A percentile compares a stretch with the other conserved stretches of the same genome.
phyloP scores from a whole-genome alignment of 768 basidiomycete genomes.

The Xerocomellus amylosporus region DNA sequence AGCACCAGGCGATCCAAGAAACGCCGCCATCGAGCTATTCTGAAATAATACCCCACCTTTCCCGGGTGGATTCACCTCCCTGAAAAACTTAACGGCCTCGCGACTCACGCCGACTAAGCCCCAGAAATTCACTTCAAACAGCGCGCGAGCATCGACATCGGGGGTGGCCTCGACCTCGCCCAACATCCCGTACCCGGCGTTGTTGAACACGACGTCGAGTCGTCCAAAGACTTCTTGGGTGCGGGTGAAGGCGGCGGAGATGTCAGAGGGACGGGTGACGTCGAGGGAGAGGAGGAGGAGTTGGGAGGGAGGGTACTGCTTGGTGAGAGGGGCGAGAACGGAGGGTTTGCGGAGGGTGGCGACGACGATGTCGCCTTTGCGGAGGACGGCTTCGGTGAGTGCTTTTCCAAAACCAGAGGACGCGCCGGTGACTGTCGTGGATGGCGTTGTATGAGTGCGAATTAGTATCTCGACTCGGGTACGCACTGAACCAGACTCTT shows the following conservation, averaged over 20 bases:
- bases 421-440: constrained; percentile 24
- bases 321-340: constrained; percentile 23
- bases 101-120: constrained; percentile 17
- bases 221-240: constrained; percentile 34
- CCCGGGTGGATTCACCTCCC: constrained; percentile 27
- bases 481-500: constrained; percentile 7
- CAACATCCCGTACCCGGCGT: constrained; percentile 32
- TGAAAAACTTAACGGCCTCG: constrained; percentile 30
- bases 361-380: constrained; percentile 36
- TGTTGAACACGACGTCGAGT: constrained; percentile 44
- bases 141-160: constrained; percentile 25
- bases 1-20: neutral
- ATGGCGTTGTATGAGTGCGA: neutral
- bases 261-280: constrained; percentile 31
- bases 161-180: constrained; percentile 35
- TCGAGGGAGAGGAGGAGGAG: constrained; percentile 39
- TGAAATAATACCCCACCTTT: constrained; percentile 5
- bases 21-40: constrained; percentile 3
- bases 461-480: neutral
- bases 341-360: constrained; percentile 41
- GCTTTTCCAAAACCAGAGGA: constrained; percentile 36
- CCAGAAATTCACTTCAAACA: constrained; percentile 36
- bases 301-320: constrained; percentile 22
- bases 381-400: constrained; percentile 32
- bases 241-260: constrained; percentile 32